Base-by-base conservation (phyloP, 2,329 filamentous ascomycete species). In the Ciborinia camelliae region DNA sequence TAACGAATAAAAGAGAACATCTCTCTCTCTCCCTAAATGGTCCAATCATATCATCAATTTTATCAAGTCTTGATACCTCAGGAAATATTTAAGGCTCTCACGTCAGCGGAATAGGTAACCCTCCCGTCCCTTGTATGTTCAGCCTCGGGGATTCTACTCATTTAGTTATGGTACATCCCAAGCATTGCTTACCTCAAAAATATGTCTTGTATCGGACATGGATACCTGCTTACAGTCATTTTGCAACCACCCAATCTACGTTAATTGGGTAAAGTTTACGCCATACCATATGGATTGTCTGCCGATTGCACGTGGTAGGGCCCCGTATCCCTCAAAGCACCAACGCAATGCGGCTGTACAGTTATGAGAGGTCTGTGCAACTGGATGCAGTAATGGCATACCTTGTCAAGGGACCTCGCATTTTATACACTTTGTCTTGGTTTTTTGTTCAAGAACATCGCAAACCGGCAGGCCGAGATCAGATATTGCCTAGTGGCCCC, bases 121-220 rank as follows among this genome's bases (percentile, higher is more conserved):
- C 10, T 37, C 18, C 37, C 10, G 28, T 20, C 23, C n/a, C 52
- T 55, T 20, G 54, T 45, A n/a, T 39, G n/a, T 58, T 45, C 54
- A 57, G 54, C 54, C 54, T 15, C 54, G 39, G 54, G 28, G 39
- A 32, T 45, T 32, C 39, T 45, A 45, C 54, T 45, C 10, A 57
- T 30, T 30, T 43, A 30, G 37, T 32, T 30, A 30, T n/a, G 26
- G 18, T 43, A 57, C 37, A 54, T 18, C 20, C 35, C 52, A 54
- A 54, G 52, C 35, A 53, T 23, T 54, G 52, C 52, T 54, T 54
- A 54, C 35, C 35, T 39, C 23, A 55, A 41, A 23, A 28, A 41
- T 41, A 55, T 55, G 53, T n/a, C 23, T 20, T 58, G 39, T 58
- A 58, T 58, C 54, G 39, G 54, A 45, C 35, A 23, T 26, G 39